Evolutionary conservation across 768 basidiomycete genomes (phyloP).

Genomic region (Sarcomyxa edulis): DNA sequence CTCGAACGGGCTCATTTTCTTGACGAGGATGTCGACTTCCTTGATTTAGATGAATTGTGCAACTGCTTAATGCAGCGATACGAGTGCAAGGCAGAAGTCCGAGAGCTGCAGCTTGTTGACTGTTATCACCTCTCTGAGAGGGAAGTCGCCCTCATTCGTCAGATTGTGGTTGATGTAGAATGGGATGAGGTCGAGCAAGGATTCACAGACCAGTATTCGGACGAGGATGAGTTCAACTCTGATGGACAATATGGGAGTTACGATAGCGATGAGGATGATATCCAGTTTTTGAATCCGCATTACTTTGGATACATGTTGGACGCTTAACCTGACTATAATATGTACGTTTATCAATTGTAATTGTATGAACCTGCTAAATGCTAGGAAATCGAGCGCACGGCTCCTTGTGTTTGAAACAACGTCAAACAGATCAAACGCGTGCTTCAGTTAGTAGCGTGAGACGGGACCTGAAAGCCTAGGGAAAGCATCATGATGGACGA

Average conservation of each 20-base stretch:
- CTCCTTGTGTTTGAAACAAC: too few relatives aligned
- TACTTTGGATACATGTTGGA: too few relatives aligned
- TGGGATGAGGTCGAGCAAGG: slow-evolving; percentile 28
- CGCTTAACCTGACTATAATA: too few relatives aligned
- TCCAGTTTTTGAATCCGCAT: too few relatives aligned
- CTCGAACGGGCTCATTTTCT: slow-evolving; percentile 19
- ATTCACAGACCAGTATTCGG: slow-evolving; percentile 17
- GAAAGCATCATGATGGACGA: not conserved
- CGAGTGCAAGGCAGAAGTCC: slow-evolving; percentile 22
- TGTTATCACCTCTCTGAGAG: slow-evolving; percentile 18
- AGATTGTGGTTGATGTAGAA: slow-evolving; percentile 23
- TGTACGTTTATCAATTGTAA: too few relatives aligned
- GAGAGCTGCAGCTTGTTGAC: slow-evolving; percentile 19
- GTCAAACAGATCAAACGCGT: too few relatives aligned
- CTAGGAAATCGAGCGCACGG: too few relatives aligned
- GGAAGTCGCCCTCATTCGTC: slow-evolving; percentile 18
- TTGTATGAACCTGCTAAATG: too few relatives aligned
- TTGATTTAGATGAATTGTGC: slow-evolving; percentile 8
- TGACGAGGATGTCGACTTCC: slow-evolving; percentile 3
- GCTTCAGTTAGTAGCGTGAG: too few relatives aligned
- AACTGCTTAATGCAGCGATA: slow-evolving; percentile 25
- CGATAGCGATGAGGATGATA: too few relatives aligned
- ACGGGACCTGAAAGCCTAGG: too few relatives aligned
- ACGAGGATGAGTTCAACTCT: slow-evolving; percentile 4
- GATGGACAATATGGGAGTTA: not conserved